Base-by-base conservation (phyloP, 768 basidiomycete species). In the Hysterangium stoloniferum region DNA sequence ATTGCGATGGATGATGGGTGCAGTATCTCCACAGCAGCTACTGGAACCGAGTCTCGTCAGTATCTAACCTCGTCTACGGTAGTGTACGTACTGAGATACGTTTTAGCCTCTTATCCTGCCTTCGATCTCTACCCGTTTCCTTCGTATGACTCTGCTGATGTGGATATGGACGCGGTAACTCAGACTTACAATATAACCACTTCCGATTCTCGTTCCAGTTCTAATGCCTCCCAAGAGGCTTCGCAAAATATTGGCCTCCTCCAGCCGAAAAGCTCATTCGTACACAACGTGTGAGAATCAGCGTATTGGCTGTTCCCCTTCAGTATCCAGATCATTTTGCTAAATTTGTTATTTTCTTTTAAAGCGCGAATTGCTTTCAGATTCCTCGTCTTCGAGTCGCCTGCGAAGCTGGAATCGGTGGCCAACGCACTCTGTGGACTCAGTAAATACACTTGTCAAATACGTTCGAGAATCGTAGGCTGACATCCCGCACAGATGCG, bases 241-340 rank as follows among this genome's bases (percentile, higher is more conserved):
- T 68, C 71, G 38, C 70, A 69, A 54, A 54, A 58, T 19, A 67
- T 86, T 52, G 81, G 86, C 47, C 71, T 90, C 17, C 67, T 88
- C 37, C 85, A 87, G 58, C 87, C 87, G 20, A 71, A 70, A 56
- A 63, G 58, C 15, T 51, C 65, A 25, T 78, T 85, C 52, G 64
- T 71, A 35, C 86, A 90, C 58, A 84, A 88, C 57, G 80, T 86
- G 86, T 89, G n/a, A n/a, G n/a, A n/a, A n/a, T n/a, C n/a, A n/a
- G n/a, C n/a, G n/a, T n/a, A n/a, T n/a, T n/a, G n/a, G n/a, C n/a
- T n/a, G n/a, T n/a, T n/a, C n/a, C n/a, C 33, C n/a, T 31, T 40
- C 17, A 17, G 32, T 48, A 13, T 20, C 29, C 13, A 31, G n/a
- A 22, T 48, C 11, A 12, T 22, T 32, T 47, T 38, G 37, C 48